phyloP scores from a whole-genome alignment of 2,329 filamentous ascomycete species.

The Aspergillus hiratsukae region DNA sequence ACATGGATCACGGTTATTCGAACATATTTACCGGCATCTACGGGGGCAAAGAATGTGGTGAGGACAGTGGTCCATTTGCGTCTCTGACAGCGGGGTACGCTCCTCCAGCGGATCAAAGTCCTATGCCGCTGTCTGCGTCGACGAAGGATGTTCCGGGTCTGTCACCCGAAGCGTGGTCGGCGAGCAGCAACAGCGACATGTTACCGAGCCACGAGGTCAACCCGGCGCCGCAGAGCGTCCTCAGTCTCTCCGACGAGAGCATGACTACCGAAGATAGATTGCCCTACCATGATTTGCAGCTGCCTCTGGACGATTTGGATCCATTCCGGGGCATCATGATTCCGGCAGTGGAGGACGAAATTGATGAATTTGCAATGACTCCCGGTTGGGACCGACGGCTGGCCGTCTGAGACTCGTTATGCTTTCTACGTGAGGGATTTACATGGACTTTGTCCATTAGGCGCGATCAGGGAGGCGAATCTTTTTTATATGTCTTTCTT shows the following conservation, averaged over 20 bases:
- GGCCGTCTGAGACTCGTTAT: slow-evolving; percentile 20
- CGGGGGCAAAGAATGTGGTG: slow-evolving; percentile 38
- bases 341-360: slow-evolving; percentile 29
- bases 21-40: slow-evolving; percentile 66
- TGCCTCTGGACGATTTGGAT: slow-evolving; percentile 28
- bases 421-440: neutral
- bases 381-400: slow-evolving; percentile 33
- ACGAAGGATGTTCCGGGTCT: slow-evolving; percentile 32
- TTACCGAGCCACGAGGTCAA: slow-evolving; percentile 20
- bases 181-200: slow-evolving; percentile 37
- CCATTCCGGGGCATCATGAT: slow-evolving; percentile 36
- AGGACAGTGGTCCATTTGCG: slow-evolving; percentile 33
- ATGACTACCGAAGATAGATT: slow-evolving; percentile 48
- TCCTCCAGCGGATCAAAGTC: slow-evolving; percentile 21
- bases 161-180: slow-evolving; percentile 36
- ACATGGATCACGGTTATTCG: slow-evolving; percentile 71
- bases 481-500: neutral
- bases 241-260: slow-evolving; percentile 59
- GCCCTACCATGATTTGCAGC: slow-evolving; percentile 19
- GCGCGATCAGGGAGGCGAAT: neutral
- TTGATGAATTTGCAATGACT: slow-evolving; percentile 28
- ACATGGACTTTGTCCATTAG: neutral
- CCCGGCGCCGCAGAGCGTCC: slow-evolving; percentile 47
- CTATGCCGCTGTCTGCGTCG: slow-evolving; percentile 15
- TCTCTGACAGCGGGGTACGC: slow-evolving; percentile 29